These are phyloP conservation scores for Ophiostoma sp. DNA, from an alignment of 2,329 filamentous ascomycete species.

Conservation along the genomic window DNA sequence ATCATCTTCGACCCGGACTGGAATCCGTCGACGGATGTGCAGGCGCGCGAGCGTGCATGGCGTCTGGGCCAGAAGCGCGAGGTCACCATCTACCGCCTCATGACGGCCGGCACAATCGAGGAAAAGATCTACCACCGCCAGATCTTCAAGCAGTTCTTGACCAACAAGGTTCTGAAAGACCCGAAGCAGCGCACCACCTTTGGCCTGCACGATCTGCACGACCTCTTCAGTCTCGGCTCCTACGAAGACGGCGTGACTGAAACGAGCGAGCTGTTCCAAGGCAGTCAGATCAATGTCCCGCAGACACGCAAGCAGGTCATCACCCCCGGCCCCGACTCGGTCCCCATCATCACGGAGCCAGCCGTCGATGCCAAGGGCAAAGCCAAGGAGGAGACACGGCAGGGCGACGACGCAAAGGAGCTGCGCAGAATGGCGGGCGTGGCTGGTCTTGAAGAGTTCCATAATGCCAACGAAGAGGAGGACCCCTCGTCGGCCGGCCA, in stretches of 20 bases:
- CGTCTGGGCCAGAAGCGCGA: conserved; percentile 89
- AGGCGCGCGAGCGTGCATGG: conserved; percentile 94
- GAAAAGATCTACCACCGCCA: conserved; percentile 99
- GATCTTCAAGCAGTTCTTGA: conserved; percentile 96
- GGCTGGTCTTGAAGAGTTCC: conserved; percentile 59
- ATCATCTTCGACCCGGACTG: conserved; percentile 99
- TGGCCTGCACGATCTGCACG: conserved; percentile 81
- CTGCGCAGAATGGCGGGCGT: conserved; percentile 49
- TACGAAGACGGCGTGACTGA: conserved; percentile 67
- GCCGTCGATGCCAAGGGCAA: neutral
- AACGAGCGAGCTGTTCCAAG: conserved; percentile 79
- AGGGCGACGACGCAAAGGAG: conserved; percentile 19
- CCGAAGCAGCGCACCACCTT: conserved; percentile 90
- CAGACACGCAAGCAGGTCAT: conserved; percentile 29
- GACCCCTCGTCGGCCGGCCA: conserved; percentile 39
- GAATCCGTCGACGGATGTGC: conserved; percentile 95
- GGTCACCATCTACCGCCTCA: conserved; percentile 93
- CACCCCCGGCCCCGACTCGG: conserved; percentile 30
- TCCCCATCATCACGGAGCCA: conserved; percentile 20
- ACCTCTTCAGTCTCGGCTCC: conserved; percentile 76
- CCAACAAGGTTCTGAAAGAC: conserved; percentile 91
- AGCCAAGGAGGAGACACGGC: neutral
- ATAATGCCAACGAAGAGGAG: conserved; percentile 38
- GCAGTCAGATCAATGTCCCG: conserved; percentile 65
- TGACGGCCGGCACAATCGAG: conserved; percentile 96